Base-by-base conservation (phyloP, 1,284 basidiomycete species). In the Phlebopus sp. region DNA sequence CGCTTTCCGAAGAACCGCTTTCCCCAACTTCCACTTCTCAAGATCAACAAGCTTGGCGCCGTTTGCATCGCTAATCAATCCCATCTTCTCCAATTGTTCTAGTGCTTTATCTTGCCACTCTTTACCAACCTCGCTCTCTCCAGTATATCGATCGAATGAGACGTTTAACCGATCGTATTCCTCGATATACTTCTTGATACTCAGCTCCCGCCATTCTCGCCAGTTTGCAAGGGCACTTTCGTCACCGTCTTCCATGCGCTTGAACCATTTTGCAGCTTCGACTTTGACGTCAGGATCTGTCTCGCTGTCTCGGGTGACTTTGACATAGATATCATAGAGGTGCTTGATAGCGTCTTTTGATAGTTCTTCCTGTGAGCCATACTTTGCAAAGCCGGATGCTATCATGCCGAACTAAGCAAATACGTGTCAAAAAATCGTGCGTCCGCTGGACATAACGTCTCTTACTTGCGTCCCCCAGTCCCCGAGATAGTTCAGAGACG, bases 161-260 rank as follows among this genome's bases (percentile, higher is more conserved):
- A 98, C 88, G 65, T 98, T 99, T 59, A 99, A 72, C 31, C 90
- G 80, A 5, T 84, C 86, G 69, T 98, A 99, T 60, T 93, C 92
- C 62, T 90, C 80, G 61, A 82, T 81, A 72, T 98, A 97, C 71
- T 94, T 93, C 59, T 86, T 85, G 60, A 99, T 86, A 55, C 91
- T 95, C 38, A 97, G 73, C 58, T 92, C 86, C 39, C 97, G 88
- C 90, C 97, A 99, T 54, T 88, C 81, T 27, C 85, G 78, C 96
- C 96, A 99, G 65, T 97, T 85, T 47, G 77, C 78, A 34, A 99
- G 78, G 2, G 92, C 87, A 23, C 74, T 75, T 55, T 90, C 82
- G 56, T 97, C 92, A 30, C 91, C 91, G 53, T 94, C 90, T 69
- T 99, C 96, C 94, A 99, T 98, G 17, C 84, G 84, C 70, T 89